Evolutionary conservation across 208 protist genomes (phyloP).

Genomic region (Acanthamoeba divionensis): DNA sequence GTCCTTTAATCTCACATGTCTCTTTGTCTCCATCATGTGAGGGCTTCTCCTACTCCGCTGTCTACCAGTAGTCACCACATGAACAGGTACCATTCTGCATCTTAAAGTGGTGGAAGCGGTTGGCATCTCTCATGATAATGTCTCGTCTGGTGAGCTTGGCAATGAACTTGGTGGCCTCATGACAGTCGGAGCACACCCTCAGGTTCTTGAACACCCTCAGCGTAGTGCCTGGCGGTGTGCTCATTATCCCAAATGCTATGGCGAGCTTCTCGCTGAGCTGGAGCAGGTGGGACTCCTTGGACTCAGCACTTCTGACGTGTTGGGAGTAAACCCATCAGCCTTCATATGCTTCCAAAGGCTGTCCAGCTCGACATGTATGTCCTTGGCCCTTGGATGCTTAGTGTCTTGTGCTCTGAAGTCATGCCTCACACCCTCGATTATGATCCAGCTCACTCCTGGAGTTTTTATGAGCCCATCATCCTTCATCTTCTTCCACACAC

Average conservation of each 20-base stretch:
- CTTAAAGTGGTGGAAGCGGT: constrained; percentile 48
- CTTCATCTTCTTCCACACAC: background rate
- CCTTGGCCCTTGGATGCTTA: background rate
- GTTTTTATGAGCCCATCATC: background rate
- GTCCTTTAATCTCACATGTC: too few relatives aligned
- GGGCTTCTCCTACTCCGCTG: background rate
- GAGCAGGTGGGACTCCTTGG: background rate
- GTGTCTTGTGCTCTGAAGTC: background rate
- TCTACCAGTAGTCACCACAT: constrained; percentile 51
- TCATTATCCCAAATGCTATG: background rate
- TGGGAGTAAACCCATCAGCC: constrained; percentile 17
- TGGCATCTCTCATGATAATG: constrained; percentile 50
- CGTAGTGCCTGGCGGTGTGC: background rate
- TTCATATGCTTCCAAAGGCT: background rate
- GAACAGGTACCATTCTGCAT: constrained; percentile 6
- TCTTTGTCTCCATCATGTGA: too few relatives aligned
- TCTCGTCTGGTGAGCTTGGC: background rate
- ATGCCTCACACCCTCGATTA: constrained; percentile 1
- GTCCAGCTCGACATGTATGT: background rate
- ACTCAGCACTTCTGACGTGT: background rate
- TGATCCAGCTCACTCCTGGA: constrained; percentile 35
- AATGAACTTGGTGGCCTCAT: constrained; percentile 53
- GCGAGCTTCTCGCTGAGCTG: constrained; percentile 49
- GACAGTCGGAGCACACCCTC: constrained; percentile 50
- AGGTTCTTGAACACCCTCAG: constrained; percentile 10